A percentile compares a stretch with the other conserved stretches of the same genome.
Conservation (phyloP, 805 yeast genomes). For the Nematodospora valgi region DNA sequence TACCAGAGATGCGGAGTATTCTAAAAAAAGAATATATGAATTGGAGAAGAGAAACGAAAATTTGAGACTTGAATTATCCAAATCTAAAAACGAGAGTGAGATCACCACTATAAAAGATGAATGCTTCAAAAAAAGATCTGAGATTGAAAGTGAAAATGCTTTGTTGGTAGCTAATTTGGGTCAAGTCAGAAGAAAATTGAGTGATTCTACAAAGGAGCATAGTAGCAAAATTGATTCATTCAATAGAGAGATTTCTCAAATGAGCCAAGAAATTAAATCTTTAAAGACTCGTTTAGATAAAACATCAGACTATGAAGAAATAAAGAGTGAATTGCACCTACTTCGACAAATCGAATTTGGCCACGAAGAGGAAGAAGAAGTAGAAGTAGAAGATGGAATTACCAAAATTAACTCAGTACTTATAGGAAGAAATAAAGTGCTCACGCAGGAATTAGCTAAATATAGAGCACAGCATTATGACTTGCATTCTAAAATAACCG, state of each 20-base stretch:
- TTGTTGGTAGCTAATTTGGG: slow-evolving; percentile 56
- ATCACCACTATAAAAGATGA: slow-evolving; percentile 36
- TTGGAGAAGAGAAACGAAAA: slow-evolving; percentile 78
- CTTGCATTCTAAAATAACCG: slow-evolving; percentile 34
- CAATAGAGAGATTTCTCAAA: slow-evolving; percentile 45
- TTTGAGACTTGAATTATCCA: slow-evolving; percentile 60
- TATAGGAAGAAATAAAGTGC: slow-evolving; percentile 65
- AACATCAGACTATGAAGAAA: slow-evolving; percentile 72
- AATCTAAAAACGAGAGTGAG: slow-evolving; percentile 48
- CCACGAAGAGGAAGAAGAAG: slow-evolving; percentile 31
- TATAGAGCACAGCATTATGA: slow-evolving; percentile 58
- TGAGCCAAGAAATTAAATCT: slow-evolving; percentile 46
- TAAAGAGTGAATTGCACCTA: slow-evolving; percentile 71
- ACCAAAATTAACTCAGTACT: slow-evolving; percentile 54
- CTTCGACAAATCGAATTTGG: slow-evolving; percentile 78
- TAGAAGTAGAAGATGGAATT: slow-evolving; percentile 20
- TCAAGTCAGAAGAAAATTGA: slow-evolving; percentile 37
- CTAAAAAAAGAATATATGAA: slow-evolving; percentile 63
- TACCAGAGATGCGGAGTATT: slow-evolving; percentile 70
- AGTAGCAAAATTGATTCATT: slow-evolving; percentile 34
- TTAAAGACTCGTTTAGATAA: slow-evolving; percentile 48
- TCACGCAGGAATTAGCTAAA: slow-evolving; percentile 67
- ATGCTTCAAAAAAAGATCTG: slow-evolving; percentile 45
- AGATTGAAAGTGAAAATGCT: slow-evolving; percentile 69
- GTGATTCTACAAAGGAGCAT: slow-evolving; percentile 18